Evolutionary conservation across 2,329 filamentous ascomycete genomes (phyloP).

Genomic region (Ophiostoma pallidulum): DNA sequence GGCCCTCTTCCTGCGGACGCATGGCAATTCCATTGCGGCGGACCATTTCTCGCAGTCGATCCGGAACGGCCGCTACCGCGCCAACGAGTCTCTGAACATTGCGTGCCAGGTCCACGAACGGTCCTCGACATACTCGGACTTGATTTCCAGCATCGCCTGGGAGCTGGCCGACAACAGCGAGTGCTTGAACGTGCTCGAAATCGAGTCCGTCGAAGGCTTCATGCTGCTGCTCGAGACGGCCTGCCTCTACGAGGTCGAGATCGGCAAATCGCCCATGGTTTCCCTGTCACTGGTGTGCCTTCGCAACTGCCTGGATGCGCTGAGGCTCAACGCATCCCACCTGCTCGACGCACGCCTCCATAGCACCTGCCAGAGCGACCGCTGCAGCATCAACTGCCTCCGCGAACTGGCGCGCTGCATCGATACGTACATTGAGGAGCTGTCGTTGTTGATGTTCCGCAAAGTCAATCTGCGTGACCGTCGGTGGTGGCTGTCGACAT

Average conservation of each 20-base stretch:
- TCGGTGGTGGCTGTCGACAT: constrained; percentile 25
- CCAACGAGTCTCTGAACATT: constrained; percentile 18
- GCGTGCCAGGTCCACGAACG: constrained; percentile 14
- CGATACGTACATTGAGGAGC: constrained; percentile 23
- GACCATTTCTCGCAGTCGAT: constrained; percentile 19
- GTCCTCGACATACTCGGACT: constrained; percentile 20
- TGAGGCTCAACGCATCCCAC: constrained; percentile 20
- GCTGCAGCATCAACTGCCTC: constrained; percentile 22
- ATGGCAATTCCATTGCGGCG: constrained; percentile 15
- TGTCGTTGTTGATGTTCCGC: constrained; percentile 24
- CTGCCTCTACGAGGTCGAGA: constrained; percentile 22
- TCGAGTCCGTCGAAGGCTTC: constrained; percentile 21
- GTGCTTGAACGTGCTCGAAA: constrained; percentile 19
- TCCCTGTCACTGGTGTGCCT: constrained; percentile 23
- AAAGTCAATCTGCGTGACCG: constrained; percentile 25
- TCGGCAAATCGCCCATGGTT: constrained; percentile 23
- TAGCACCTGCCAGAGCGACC: constrained; percentile 19
- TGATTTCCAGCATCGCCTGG: constrained; percentile 24
- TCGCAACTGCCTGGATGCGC: constrained; percentile 21
- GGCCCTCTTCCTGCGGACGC: constrained; percentile 18
- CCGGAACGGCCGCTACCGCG: constrained; percentile 22
- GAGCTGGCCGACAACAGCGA: constrained; percentile 23
- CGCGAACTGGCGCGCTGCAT: constrained; percentile 20
- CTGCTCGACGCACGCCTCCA: constrained; percentile 19
- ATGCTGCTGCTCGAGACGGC: constrained; percentile 23